Base-by-base conservation (phyloP, 73 alveolate species). In the Stentor roeselii region DNA sequence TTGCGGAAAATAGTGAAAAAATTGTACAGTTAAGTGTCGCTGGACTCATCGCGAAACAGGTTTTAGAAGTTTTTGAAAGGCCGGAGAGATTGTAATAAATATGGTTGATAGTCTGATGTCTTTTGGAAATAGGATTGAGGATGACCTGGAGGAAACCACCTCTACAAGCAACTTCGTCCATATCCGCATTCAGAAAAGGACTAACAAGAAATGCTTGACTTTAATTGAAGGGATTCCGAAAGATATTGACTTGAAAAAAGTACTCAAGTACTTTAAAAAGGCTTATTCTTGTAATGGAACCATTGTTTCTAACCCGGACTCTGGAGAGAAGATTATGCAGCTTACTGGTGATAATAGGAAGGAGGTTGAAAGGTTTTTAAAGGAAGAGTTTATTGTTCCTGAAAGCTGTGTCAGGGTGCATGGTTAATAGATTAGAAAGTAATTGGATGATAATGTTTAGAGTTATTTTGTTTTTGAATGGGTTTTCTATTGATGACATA, bases 211-310 rank as follows among this genome's bases (percentile, higher is more conserved):
- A 67, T 89, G 95, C 36, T 59, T 75, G 61, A 87, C 95, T 59
- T 86, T 90, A 38, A 87, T 90, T 31, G 60, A 90, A 78, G 95
- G 95, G 0, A 60, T 90, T 11, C 91, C 95, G 3, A 92, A 76
- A n/a, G 95, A 90, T 60, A 41, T 90, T 2, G 95, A 90, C 40
- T 60, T 82, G 86, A 90, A 90, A 82, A 87, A 87, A 50, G 80
- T 90, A 14, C 82, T 90, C 75, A 61, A 82, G 27, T 82, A 86
- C 34, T 90, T 82, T 84, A 90, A 90, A 74, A 76, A 76, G 3
- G 59, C 84, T 2, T 76, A 36, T 34, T 39, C 75, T 76, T 76
- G 84, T 67, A 76, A 76, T 76, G 84, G 84, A 0, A 76, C 84
- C 60, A 76, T 76, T 36, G 84, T 76, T 15, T 36, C 6, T 1